Conservation (phyloP, 1,284 basidiomycete genomes). For the Mrakiaceae sp. region DNA sequence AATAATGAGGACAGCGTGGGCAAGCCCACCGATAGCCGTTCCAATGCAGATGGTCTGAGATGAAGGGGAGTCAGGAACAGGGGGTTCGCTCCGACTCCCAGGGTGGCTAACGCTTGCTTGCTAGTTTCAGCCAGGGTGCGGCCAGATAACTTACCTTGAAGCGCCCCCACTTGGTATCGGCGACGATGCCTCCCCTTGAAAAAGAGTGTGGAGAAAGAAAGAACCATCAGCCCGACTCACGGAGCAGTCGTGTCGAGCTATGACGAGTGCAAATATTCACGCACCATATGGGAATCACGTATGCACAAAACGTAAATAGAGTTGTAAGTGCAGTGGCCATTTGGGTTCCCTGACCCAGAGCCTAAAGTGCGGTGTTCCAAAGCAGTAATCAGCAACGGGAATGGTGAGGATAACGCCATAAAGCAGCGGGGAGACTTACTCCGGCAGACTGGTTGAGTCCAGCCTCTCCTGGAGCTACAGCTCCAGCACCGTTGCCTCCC, state of each 20-base stretch:
- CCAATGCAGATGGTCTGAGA: conserved; percentile 42
- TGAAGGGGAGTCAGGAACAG: neutral
- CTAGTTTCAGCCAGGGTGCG: neutral
- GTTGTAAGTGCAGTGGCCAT: conserved; percentile 5
- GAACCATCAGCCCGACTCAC: neutral
- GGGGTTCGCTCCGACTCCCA: neutral
- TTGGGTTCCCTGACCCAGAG: neutral
- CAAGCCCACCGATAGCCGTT: conserved; percentile 23
- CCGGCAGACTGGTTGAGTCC: conserved; percentile 48
- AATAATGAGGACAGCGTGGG: conserved; percentile 15
- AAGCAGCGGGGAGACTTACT: conserved; percentile 17
- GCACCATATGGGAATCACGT: too few relatives aligned
- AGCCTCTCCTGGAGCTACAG: conserved; percentile 52
- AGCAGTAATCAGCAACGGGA: too few relatives aligned
- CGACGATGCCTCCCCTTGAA: conserved; percentile 51
- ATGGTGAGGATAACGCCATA: too few relatives aligned
- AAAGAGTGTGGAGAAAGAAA: neutral
- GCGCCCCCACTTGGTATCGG: conserved; percentile 62
- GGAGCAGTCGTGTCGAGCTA: neutral
- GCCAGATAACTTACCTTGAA: conserved; percentile 41
- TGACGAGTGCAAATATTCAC: too few relatives aligned
- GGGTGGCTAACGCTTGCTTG: neutral
- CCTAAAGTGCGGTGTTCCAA: too few relatives aligned
- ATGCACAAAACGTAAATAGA: conserved; percentile 3
- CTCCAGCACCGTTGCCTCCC: conserved; percentile 53